These are phyloP conservation scores for Trichoderma endophyticum DNA, from an alignment of 2,329 filamentous ascomycete species.

Conservation along the genomic window DNA sequence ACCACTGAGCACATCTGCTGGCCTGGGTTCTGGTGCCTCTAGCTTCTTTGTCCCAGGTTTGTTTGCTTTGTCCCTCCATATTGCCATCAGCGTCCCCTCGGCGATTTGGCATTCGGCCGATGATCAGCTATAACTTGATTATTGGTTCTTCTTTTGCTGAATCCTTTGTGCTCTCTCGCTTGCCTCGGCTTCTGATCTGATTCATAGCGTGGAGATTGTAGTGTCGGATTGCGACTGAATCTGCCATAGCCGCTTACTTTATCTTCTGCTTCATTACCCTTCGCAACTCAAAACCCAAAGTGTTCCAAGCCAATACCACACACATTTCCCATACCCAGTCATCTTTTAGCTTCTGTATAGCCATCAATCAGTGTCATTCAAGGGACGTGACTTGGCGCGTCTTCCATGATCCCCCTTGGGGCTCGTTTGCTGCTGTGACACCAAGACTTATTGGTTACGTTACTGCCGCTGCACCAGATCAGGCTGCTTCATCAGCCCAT, in stretches of 20 bases:
- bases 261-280: neutral
- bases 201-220: neutral
- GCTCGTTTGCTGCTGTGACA: constrained; percentile 19
- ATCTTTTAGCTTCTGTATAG: neutral
- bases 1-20: neutral
- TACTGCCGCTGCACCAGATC: constrained; percentile 18
- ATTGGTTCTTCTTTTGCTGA: neutral
- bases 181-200: neutral
- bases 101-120: neutral
- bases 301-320: neutral
- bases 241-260: neutral
- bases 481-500: neutral
- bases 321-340: neutral
- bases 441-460: constrained; percentile 11
- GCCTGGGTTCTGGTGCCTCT: neutral
- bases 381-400: neutral
- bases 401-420: neutral
- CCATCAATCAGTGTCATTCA: neutral
- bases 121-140: neutral
- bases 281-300: constrained; percentile 16
- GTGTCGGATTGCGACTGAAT: neutral
- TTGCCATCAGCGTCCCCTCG: neutral
- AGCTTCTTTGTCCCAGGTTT: neutral
- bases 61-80: neutral
- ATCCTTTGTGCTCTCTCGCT: neutral